Evolutionary conservation across 306 rosid species (phyloP).

Genomic region (Casuarina cunninghamiana): DNA sequence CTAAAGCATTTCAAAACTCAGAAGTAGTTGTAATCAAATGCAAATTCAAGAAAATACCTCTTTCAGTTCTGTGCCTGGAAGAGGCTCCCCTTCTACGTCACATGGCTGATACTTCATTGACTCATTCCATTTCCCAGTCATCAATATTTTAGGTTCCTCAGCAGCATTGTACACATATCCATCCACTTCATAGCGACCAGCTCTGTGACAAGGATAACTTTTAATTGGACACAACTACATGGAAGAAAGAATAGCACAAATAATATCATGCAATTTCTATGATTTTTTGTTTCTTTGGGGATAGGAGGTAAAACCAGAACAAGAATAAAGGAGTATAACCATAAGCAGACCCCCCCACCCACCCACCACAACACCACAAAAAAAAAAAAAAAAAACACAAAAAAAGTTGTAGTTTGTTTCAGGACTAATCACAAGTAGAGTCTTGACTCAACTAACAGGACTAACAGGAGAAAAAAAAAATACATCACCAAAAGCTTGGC

Average conservation of each 20-base stretch:
- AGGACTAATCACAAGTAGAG: neutral
- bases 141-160: conserved; percentile 86
- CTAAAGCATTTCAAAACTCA: neutral
- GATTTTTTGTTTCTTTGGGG: neutral
- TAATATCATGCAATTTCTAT: neutral
- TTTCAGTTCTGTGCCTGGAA: conserved; percentile 72
- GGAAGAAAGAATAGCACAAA: neutral
- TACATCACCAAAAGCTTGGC: neutral
- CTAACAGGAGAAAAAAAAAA: neutral
- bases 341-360: neutral
- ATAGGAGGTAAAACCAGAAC: neutral
- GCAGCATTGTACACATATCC: conserved; percentile 85
- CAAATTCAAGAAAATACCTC: conserved; percentile 50
- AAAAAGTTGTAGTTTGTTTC: neutral
- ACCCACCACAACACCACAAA: too few relatives aligned
- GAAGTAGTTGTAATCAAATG: neutral
- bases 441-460: neutral
- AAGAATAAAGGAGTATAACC: neutral
- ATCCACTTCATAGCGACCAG: conserved; percentile 97
- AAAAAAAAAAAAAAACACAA: neutral
- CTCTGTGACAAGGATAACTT: conserved; percentile 41
- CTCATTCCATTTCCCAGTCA: conserved; percentile 95
- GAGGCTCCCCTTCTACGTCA: conserved; percentile 92
- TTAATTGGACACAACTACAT: conserved; percentile 6
- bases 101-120: conserved; percentile 82